Conservation (phyloP, 2,329 filamentous ascomycete species). For the Orbilia blumenaviensis region DNA sequence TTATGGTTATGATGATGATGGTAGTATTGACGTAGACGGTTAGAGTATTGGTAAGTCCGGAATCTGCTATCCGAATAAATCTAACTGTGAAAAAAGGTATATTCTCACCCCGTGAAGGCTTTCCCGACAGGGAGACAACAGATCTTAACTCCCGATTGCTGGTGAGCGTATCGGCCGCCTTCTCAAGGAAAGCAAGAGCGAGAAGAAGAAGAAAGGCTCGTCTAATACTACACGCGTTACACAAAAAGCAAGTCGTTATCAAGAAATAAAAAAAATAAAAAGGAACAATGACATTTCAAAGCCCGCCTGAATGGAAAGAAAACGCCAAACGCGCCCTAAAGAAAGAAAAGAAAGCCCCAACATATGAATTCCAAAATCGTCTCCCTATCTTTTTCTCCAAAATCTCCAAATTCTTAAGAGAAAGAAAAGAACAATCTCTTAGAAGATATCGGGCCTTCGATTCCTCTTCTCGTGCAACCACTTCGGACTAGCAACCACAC, state of each 20-base stretch:
- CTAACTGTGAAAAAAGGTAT: not conserved
- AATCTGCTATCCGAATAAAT: not conserved
- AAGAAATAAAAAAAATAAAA: not conserved
- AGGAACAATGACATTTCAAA: slow-evolving; percentile 12
- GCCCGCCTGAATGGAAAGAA: slow-evolving; percentile 3
- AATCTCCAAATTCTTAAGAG: not conserved
- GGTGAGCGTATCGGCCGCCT: slow-evolving; percentile 36
- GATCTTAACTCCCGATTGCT: slow-evolving; percentile 48
- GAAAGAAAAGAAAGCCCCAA: no score
- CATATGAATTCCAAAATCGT: not conserved
- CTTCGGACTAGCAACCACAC: slow-evolving; percentile 43
- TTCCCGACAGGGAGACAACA: not conserved
- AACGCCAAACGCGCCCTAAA: slow-evolving; percentile 47
- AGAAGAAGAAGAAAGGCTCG: not conserved
- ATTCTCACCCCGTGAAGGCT: no score
- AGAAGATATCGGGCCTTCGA: slow-evolving; percentile 37
- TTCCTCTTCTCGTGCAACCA: slow-evolving; percentile 49
- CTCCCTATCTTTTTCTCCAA: not conserved
- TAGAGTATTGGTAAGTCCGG: not conserved
- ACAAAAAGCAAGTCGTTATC: not conserved
- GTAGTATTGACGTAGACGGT: no score
- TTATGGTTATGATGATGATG: no score
- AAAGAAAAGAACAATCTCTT: not conserved
- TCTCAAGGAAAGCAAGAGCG: not conserved
- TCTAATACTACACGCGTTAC: slow-evolving; percentile 18